Percentiles rank a stretch among this genome's conserved stretches.
Evolutionary conservation across 331 rosid genomes (phyloP).

Genomic region (Stylosanthes scabra): DNA sequence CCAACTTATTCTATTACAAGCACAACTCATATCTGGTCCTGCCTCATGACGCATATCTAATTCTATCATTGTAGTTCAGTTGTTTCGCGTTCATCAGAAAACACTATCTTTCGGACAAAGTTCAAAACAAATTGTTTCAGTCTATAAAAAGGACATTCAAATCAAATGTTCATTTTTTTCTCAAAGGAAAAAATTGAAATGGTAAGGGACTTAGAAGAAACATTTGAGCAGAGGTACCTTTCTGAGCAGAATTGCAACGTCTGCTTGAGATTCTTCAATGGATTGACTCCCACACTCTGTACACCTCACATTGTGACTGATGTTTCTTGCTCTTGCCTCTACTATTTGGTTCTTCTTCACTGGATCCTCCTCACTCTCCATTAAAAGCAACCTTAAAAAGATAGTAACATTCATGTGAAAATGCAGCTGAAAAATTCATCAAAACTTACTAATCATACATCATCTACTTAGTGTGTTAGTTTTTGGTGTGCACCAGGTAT

Average conservation of each 20-base stretch:
- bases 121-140: too few relatives aligned
- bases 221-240: slow-evolving; percentile 51
- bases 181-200: too few relatives aligned
- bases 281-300: slow-evolving; percentile 99
- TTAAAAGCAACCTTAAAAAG: slow-evolving; percentile 36
- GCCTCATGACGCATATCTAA: too few relatives aligned
- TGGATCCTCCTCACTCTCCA: slow-evolving; percentile 73
- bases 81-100: too few relatives aligned
- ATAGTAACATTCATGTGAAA: slow-evolving; percentile 8
- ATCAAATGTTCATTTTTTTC: too few relatives aligned
- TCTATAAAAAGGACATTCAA: too few relatives aligned
- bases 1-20: too few relatives aligned
- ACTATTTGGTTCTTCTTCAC: slow-evolving; percentile 61
- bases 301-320: slow-evolving; percentile 95
- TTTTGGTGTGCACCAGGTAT: too few relatives aligned
- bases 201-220: too few relatives aligned
- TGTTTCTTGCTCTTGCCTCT: slow-evolving; percentile 84
- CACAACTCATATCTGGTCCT: too few relatives aligned
- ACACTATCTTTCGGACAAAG: too few relatives aligned
- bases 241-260: slow-evolving; percentile 93
- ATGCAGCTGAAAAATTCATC: slow-evolving; percentile 34
- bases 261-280: slow-evolving; percentile 98
- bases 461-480: background rate
- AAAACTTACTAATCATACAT: background rate
- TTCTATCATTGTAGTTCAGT: too few relatives aligned